Conservation (phyloP, 495 filamentous ascomycete genomes). For the Penicillium steckii region DNA sequence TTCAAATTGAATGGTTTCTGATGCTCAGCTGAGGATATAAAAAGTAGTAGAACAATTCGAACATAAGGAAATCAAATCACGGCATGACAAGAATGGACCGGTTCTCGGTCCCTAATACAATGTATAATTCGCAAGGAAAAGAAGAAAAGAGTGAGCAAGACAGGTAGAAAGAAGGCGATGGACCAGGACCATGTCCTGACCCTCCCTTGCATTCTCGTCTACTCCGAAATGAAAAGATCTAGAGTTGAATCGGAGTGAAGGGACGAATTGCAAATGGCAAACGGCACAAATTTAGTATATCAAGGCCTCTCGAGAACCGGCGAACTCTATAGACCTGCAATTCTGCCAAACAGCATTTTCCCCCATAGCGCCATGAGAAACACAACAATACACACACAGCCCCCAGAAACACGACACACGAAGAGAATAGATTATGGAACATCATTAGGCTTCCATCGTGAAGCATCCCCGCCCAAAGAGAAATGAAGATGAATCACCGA, state of each 20-base stretch:
- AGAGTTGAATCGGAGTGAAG: too few relatives aligned
- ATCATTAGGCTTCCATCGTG: constrained; percentile 37
- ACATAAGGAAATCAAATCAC: constrained; percentile 7
- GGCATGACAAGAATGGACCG: constrained; percentile 22
- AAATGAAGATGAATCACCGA: constrained; percentile 15
- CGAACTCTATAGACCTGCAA: constrained; percentile 40
- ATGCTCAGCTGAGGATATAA: not conserved
- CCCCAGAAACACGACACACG: constrained; percentile 34
- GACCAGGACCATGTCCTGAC: too few relatives aligned
- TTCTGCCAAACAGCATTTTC: constrained; percentile 37
- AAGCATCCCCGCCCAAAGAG: constrained; percentile 23
- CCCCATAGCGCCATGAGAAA: constrained; percentile 42
- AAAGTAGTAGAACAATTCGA: not conserved
- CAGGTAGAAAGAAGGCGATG: not conserved
- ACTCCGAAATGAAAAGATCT: constrained; percentile 6
- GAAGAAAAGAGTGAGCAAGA: constrained; percentile 4
- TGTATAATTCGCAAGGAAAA: constrained; percentile 13
- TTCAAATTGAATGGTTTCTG: too few relatives aligned
- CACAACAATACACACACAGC: constrained; percentile 24
- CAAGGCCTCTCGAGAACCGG: constrained; percentile 29
- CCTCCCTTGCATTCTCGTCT: too few relatives aligned
- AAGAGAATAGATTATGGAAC: constrained; percentile 41
- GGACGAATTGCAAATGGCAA: not conserved
- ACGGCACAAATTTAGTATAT: constrained; percentile 26
- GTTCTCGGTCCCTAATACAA: constrained; percentile 18